Conservation (phyloP, 164 flowering plant genomes). For the Vitis labrusca region DNA sequence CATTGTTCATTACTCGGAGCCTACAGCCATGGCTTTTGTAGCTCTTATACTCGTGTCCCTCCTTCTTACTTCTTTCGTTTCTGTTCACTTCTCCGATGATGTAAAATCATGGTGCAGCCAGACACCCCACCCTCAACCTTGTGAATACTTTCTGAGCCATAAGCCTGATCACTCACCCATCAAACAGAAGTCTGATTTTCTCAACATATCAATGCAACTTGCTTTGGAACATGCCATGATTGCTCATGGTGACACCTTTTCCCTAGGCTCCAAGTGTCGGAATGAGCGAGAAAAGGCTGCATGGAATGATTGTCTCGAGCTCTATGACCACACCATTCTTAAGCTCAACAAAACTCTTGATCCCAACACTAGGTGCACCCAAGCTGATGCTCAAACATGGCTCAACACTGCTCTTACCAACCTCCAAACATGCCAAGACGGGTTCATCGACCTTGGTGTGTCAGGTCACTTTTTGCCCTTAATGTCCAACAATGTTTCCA, state of each 20-base stretch:
- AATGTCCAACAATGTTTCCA: slow-evolving; percentile 24
- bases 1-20: slow-evolving; percentile 9
- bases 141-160: too few species aligned
- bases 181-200: too few species aligned
- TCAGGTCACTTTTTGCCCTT: slow-evolving; percentile 17
- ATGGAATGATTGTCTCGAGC: too few species aligned
- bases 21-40: background rate
- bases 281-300: background rate
- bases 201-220: slow-evolving; percentile 8
- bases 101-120: background rate
- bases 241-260: slow-evolving; percentile 11
- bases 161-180: too few species aligned
- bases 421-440: slow-evolving; percentile 13
- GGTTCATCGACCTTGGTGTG: slow-evolving; percentile 20
- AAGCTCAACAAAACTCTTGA: too few species aligned
- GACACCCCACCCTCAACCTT: too few species aligned
- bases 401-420: too few species aligned
- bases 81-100: too few species aligned
- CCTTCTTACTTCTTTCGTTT: too few species aligned
- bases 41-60: background rate
- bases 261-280: slow-evolving; percentile 23
- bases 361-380: too few species aligned
- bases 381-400: too few species aligned
- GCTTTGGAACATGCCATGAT: slow-evolving; percentile 22
- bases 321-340: too few species aligned